Evolutionary conservation across 2,329 filamentous ascomycete genomes (phyloP).

Genomic region (Tolypocladium sp.): DNA sequence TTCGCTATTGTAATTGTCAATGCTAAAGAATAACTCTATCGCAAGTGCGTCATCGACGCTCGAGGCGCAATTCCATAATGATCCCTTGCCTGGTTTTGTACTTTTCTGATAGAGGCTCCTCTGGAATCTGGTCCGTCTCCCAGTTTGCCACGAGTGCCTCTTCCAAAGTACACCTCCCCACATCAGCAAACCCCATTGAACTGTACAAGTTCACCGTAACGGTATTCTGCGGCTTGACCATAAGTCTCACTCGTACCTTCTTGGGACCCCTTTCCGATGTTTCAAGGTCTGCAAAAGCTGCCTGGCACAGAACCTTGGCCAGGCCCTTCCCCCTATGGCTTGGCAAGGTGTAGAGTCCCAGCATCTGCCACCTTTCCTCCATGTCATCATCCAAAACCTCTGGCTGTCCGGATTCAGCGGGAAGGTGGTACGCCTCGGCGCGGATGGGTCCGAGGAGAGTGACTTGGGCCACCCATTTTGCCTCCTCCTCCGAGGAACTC

Average conservation of each 20-base stretch:
- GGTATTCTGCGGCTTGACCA: background rate
- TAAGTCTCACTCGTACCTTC: background rate
- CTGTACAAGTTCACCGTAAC: background rate
- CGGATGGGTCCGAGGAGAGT: background rate
- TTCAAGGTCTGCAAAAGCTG: conserved; percentile 4
- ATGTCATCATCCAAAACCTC: background rate
- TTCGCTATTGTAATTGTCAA: no score
- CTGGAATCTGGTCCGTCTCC: background rate
- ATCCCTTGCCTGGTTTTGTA: background rate
- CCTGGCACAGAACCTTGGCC: conserved; percentile 4
- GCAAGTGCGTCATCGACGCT: no score
- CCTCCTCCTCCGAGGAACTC: no score
- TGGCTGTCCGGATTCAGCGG: background rate
- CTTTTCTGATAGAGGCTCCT: background rate
- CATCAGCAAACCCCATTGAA: background rate
- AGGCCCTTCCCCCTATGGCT: conserved; percentile 6
- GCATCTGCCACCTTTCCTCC: conserved; percentile 8
- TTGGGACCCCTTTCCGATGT: background rate
- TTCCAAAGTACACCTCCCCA: background rate
- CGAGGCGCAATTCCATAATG: background rate
- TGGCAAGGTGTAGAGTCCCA: conserved; percentile 6
- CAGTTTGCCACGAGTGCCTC: background rate
- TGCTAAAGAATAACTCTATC: no score
- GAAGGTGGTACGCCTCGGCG: background rate
- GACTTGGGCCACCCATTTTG: background rate